A percentile compares a stretch with the other conserved stretches of the same genome.
These are phyloP conservation scores for Bipolaris sorokiniana DNA, from an alignment of 2,329 filamentous ascomycete genomes.

Conservation along the genomic window DNA sequence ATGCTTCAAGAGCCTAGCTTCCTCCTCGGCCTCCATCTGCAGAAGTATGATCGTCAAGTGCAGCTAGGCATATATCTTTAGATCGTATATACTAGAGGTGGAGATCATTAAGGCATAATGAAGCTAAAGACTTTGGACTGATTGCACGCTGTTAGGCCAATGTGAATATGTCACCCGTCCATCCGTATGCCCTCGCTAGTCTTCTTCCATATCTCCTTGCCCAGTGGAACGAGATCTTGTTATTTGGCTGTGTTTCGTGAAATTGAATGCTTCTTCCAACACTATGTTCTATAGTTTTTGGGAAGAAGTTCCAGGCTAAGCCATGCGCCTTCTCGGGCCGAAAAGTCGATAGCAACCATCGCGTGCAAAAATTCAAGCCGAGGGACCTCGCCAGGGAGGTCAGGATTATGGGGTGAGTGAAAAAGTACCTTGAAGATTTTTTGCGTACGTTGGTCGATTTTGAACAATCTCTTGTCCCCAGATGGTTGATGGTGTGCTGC, in stretches of 20 bases:
- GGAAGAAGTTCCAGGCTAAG: slow-evolving; percentile 63
- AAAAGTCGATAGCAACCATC: slow-evolving; percentile 59
- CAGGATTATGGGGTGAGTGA: slow-evolving; percentile 33
- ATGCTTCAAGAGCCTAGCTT: too few species aligned
- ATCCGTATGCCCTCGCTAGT: slow-evolving; percentile 57
- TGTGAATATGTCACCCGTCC: slow-evolving; percentile 37
- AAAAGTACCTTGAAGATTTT: slow-evolving; percentile 56
- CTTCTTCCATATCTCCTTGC: slow-evolving; percentile 59
- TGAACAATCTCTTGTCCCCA: slow-evolving; percentile 22
- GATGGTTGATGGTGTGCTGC: slow-evolving; percentile 4
- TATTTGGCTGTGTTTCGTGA: slow-evolving; percentile 64
- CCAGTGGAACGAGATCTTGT: slow-evolving; percentile 58
- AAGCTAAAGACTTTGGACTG: too few species aligned
- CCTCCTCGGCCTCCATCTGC: too few species aligned
- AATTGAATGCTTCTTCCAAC: slow-evolving; percentile 58
- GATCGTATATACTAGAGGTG: too few species aligned
- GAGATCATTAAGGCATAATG: too few species aligned
- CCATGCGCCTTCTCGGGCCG: slow-evolving; percentile 64
- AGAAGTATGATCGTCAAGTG: too few species aligned
- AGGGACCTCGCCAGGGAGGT: slow-evolving; percentile 56
- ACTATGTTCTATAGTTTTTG: slow-evolving; percentile 49
- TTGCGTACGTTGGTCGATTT: slow-evolving; percentile 46
- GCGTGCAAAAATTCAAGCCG: slow-evolving; percentile 63
- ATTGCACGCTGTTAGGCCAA: too few species aligned
- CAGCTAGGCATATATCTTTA: too few species aligned